These are phyloP conservation scores for Crithidia bombi DNA, from an alignment of 208 protist species.

Conservation along the genomic window DNA sequence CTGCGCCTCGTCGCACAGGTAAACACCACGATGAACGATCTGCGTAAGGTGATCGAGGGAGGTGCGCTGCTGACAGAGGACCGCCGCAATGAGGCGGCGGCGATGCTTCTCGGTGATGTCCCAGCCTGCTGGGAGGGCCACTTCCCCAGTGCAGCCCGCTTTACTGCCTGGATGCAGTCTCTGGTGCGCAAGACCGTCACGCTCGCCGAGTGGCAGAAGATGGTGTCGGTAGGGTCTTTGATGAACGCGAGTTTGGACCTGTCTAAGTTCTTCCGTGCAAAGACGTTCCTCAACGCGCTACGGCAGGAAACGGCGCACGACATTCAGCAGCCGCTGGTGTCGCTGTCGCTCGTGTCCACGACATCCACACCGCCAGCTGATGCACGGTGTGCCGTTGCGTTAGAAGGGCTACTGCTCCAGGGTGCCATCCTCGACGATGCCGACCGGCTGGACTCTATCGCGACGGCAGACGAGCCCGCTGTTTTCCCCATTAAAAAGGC, in stretches of 20 bases:
- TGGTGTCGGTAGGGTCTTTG: constrained; percentile 58
- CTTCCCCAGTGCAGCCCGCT: constrained; percentile 86
- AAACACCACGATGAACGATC: constrained; percentile 72
- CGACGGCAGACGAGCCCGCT: constrained; percentile 84
- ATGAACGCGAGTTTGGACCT: constrained; percentile 81
- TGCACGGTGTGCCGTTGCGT: constrained; percentile 51
- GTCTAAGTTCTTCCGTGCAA: constrained; percentile 88
- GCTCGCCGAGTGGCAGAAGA: constrained; percentile 73
- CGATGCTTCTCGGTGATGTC: constrained; percentile 88
- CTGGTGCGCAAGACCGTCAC: constrained; percentile 81
- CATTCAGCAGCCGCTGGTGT: constrained; percentile 78
- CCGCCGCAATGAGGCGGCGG: constrained; percentile 70
- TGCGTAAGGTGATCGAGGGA: constrained; percentile 92
- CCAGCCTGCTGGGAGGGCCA: constrained; percentile 85
- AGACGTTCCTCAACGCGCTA: constrained; percentile 96
- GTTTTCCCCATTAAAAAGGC: constrained; percentile 76
- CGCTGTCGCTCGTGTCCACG: constrained; percentile 66
- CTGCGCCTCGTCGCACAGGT: constrained; percentile 77
- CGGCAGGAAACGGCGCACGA: constrained; percentile 94
- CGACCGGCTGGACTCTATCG: constrained; percentile 68
- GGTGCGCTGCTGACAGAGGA: constrained; percentile 81
- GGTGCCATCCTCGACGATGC: constrained; percentile 82
- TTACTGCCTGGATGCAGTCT: constrained; percentile 89
- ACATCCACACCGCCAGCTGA: constrained; percentile 52
- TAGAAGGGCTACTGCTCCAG: constrained; percentile 86